phyloP scores from a whole-genome alignment of 2,329 filamentous ascomycete species.

The Xylaria sp. region DNA sequence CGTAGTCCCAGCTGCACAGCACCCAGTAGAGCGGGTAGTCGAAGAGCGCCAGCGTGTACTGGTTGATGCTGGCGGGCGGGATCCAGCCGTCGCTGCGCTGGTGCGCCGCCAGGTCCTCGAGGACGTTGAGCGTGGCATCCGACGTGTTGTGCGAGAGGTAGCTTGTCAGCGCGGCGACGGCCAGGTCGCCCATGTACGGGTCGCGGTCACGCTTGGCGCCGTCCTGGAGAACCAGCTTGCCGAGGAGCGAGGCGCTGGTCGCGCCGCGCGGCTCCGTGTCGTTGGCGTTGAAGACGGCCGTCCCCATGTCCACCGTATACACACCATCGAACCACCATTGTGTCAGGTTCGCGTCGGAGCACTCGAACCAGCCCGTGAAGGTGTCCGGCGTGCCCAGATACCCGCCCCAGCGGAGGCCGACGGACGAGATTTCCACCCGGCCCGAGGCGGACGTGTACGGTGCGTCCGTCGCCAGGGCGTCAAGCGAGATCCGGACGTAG shows the following conservation, averaged over 20 bases:
- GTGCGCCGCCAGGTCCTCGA: slow-evolving; percentile 61
- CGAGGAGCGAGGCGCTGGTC: slow-evolving; percentile 55
- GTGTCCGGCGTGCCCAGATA: slow-evolving; percentile 61
- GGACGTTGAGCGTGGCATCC: slow-evolving; percentile 57
- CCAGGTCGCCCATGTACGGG: slow-evolving; percentile 64
- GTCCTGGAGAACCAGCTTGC: slow-evolving; percentile 61
- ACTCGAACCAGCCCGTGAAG: slow-evolving; percentile 64
- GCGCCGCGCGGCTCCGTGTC: slow-evolving; percentile 62
- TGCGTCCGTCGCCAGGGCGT: slow-evolving; percentile 56
- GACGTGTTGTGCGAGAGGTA: slow-evolving; percentile 58
- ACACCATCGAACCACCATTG: slow-evolving; percentile 66
- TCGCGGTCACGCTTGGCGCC: slow-evolving; percentile 65
- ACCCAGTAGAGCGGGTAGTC: slow-evolving; percentile 67
- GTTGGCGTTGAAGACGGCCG: slow-evolving; percentile 58
- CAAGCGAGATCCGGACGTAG: slow-evolving; percentile 61
- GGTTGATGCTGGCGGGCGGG: slow-evolving; percentile 63
- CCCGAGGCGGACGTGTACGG: slow-evolving; percentile 58
- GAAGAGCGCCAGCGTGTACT: slow-evolving; percentile 61
- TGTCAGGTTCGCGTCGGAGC: slow-evolving; percentile 60
- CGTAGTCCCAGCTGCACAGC: slow-evolving; percentile 59
- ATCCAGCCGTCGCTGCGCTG: slow-evolving; percentile 65
- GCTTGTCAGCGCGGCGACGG: slow-evolving; percentile 59
- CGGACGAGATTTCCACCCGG: slow-evolving; percentile 55
- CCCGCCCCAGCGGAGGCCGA: slow-evolving; percentile 57
- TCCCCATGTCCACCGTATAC: slow-evolving; percentile 63